Evolutionary conservation across 495 filamentous ascomycete species (phyloP).

Genomic region (Hypoxylon rickii): DNA sequence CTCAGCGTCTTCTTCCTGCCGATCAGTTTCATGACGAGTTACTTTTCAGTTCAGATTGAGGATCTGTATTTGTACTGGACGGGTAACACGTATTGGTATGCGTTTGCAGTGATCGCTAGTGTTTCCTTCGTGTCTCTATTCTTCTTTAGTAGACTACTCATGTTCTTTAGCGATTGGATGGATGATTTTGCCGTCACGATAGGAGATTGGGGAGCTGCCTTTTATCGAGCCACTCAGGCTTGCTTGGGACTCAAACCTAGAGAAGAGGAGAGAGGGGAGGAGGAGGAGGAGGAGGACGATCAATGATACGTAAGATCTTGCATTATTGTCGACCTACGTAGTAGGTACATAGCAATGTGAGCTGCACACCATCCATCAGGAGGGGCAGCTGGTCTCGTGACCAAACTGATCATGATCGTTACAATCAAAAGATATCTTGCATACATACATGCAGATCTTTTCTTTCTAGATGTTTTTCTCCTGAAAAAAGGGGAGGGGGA

Average conservation of each 20-base stretch:
- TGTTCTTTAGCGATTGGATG: slow-evolving; percentile 55
- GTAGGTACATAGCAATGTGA: no score
- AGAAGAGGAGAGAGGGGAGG: slow-evolving; percentile 14
- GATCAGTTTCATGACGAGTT: slow-evolving; percentile 81
- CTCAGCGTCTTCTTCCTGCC: slow-evolving; percentile 84
- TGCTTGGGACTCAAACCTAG: slow-evolving; percentile 13
- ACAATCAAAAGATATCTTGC: no score
- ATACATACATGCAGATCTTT: no score
- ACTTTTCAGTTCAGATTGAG: slow-evolving; percentile 74
- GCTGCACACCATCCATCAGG: no score
- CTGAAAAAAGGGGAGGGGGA: no score
- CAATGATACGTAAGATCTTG: no score
- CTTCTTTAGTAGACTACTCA: slow-evolving; percentile 53
- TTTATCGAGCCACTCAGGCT: slow-evolving; percentile 5
- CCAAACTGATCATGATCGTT: no score
- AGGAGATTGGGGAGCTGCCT: slow-evolving; percentile 12
- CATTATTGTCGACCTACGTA: no score
- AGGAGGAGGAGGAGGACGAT: slow-evolving; percentile 22
- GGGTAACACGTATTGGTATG: slow-evolving; percentile 69
- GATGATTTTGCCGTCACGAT: slow-evolving; percentile 42
- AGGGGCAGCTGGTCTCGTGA: slow-evolving; percentile 34
- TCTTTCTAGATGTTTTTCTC: no score
- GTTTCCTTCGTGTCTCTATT: slow-evolving; percentile 64
- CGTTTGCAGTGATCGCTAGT: slow-evolving; percentile 69
- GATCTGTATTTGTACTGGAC: slow-evolving; percentile 64